phyloP scores from a whole-genome alignment of 495 filamentous ascomycete species.

The Apodospora peruviana region DNA sequence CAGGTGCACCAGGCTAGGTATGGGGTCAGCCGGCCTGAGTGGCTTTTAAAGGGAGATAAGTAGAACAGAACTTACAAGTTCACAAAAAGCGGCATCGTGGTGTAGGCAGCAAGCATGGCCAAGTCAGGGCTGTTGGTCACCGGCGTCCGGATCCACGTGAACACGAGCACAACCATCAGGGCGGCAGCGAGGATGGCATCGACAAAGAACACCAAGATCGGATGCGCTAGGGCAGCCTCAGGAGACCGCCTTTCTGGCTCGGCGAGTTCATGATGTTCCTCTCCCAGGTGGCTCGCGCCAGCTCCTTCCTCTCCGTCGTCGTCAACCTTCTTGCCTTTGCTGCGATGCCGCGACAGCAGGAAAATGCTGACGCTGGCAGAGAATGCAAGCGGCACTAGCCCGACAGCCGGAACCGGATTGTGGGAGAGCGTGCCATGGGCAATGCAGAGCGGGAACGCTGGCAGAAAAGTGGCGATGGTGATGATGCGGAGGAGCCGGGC shows the following conservation, averaged over 20 bases:
- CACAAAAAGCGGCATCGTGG: conserved; percentile 31
- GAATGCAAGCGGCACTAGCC: conserved; percentile 33
- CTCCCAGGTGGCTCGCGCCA: conserved; percentile 2
- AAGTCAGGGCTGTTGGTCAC: conserved; percentile 16
- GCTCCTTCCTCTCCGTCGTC: not conserved
- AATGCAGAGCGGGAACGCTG: conserved; percentile 46
- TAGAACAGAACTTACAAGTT: conserved; percentile 30
- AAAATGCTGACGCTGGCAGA: conserved; percentile 25
- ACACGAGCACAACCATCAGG: conserved; percentile 33
- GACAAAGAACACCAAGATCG: conserved; percentile 32
- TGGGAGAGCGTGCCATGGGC: conserved; percentile 34
- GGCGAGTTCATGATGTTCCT: conserved; percentile 7
- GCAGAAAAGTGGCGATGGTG: conserved; percentile 43
- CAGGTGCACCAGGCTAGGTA: conserved; percentile 29
- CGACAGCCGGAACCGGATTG: conserved; percentile 31
- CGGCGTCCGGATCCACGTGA: conserved; percentile 29
- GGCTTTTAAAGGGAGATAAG: not conserved
- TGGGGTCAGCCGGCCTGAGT: not conserved
- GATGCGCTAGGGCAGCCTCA: conserved; percentile 16
- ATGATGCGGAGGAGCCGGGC: conserved; percentile 29
- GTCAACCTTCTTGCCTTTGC: not conserved
- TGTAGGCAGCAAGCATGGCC: conserved; percentile 36
- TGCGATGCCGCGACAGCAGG: conserved; percentile 15
- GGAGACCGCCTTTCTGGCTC: not conserved
- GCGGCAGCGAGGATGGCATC: conserved; percentile 29